phyloP scores from a whole-genome alignment of 805 yeast species.

The Starmerella stigmatis region DNA sequence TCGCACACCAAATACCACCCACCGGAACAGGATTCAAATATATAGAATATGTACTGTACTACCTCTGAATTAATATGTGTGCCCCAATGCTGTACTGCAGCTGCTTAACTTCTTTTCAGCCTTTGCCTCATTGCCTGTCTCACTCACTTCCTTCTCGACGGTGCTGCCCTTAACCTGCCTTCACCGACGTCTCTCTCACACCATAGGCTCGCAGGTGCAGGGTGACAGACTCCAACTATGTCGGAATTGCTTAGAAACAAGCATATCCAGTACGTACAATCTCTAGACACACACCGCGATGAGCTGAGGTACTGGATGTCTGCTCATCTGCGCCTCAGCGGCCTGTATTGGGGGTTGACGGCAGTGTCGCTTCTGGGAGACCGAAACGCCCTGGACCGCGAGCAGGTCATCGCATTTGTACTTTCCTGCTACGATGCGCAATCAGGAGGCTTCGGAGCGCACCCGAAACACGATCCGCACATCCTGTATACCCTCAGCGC shows the following conservation, averaged over 20 bases:
- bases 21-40: too few species aligned
- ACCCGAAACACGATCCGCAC: constrained; percentile 84
- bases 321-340: constrained; percentile 80
- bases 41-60: too few species aligned
- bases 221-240: too few species aligned
- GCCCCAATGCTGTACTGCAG: too few species aligned
- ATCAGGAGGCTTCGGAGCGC: constrained; percentile 71
- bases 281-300: constrained; percentile 45
- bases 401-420: constrained; percentile 60
- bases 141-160: too few species aligned
- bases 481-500: constrained; percentile 76
- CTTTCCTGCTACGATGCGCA: constrained; percentile 45
- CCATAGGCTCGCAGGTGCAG: too few species aligned
- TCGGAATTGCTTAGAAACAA: constrained; percentile 33
- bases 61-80: too few species aligned
- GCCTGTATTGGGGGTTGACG: constrained; percentile 89
- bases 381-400: constrained; percentile 45
- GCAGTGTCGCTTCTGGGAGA: constrained; percentile 56
- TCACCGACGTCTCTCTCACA: too few species aligned
- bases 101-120: too few species aligned
- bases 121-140: too few species aligned
- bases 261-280: constrained; percentile 48
- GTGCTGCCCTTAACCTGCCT: too few species aligned
- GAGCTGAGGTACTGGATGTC: constrained; percentile 75
- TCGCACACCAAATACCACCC: too few species aligned